Conservation (phyloP, 805 yeast genomes). For the Ogataea polymorpha region DNA sequence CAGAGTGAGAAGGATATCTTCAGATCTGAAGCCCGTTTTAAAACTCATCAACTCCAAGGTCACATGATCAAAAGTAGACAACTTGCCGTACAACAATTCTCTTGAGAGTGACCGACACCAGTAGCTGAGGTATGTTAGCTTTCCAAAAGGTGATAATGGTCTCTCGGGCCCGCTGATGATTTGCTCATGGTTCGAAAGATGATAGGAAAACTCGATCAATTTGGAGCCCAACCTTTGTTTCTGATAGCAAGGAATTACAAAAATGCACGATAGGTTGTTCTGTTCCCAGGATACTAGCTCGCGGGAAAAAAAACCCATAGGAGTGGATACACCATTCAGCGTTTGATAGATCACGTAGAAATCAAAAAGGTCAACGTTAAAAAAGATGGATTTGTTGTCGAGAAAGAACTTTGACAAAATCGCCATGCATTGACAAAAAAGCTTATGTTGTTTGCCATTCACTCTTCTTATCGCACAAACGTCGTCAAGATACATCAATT, state of each 20-base stretch:
- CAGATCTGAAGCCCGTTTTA: slow-evolving; percentile 61
- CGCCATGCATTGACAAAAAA: slow-evolving; percentile 80
- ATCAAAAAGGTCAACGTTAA: slow-evolving; percentile 73
- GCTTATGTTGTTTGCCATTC: slow-evolving; percentile 57
- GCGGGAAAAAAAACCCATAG: slow-evolving; percentile 91
- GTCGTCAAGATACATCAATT: slow-evolving; percentile 61
- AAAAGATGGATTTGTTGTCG: slow-evolving; percentile 86
- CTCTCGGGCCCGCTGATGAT: slow-evolving; percentile 83
- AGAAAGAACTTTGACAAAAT: slow-evolving; percentile 84
- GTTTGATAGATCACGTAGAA: slow-evolving; percentile 70
- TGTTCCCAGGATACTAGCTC: slow-evolving; percentile 77
- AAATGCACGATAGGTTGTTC: slow-evolving; percentile 86
- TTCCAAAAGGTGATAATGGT: slow-evolving; percentile 84
- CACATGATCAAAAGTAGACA: slow-evolving; percentile 29
- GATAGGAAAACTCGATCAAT: slow-evolving; percentile 80
- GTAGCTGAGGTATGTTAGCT: slow-evolving; percentile 62
- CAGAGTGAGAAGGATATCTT: slow-evolving; percentile 58
- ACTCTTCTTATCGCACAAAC: slow-evolving; percentile 59
- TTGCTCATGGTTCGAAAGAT: slow-evolving; percentile 62
- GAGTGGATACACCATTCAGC: slow-evolving; percentile 39
- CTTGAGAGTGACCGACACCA: slow-evolving; percentile 63
- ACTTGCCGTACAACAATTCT: slow-evolving; percentile 41
- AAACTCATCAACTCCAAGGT: slow-evolving; percentile 49
- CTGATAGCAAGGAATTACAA: slow-evolving; percentile 92
- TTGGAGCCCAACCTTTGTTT: slow-evolving; percentile 72